phyloP scores from a whole-genome alignment of 108 stramenopile genomes.

The Nannochloropsis salina region DNA sequence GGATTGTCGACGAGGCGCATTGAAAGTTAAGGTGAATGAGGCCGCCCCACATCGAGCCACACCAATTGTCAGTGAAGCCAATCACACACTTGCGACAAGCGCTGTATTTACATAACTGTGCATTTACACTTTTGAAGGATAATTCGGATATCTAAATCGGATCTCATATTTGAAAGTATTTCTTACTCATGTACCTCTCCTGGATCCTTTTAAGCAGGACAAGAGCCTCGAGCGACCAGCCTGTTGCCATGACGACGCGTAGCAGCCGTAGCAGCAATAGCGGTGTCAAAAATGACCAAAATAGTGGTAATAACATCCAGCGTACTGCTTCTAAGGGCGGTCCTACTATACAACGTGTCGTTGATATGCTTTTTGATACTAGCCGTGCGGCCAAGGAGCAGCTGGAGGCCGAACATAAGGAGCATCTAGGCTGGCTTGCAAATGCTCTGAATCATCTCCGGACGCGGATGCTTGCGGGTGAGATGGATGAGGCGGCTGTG shows the following conservation, averaged over 20 bases:
- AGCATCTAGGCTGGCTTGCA: constrained; percentile 19
- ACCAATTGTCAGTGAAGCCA: too few relatives aligned
- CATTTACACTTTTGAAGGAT: too few relatives aligned
- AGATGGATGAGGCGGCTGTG: neutral
- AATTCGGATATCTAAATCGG: too few relatives aligned
- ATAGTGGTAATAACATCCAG: neutral
- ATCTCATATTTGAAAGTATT: too few relatives aligned
- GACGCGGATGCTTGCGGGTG: neutral
- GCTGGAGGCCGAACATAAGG: constrained; percentile 22
- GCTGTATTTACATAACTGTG: too few relatives aligned
- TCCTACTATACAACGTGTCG: neutral
- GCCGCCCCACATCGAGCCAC: too few relatives aligned
- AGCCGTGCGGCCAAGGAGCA: constrained; percentile 8
- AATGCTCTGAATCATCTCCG: neutral
- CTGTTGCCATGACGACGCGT: neutral
- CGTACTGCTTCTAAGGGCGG: neutral
- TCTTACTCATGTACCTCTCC: too few relatives aligned
- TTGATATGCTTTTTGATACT: neutral
- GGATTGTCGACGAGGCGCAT: too few relatives aligned
- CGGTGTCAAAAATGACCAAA: neutral
- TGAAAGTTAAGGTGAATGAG: too few relatives aligned
- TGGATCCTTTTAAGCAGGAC: too few relatives aligned
- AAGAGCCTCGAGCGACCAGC: neutral
- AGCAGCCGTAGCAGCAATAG: constrained; percentile 14
- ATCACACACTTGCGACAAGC: too few relatives aligned